Conservation (phyloP, 2,329 filamentous ascomycete genomes). For the Phyllosticta citribraziliensis region DNA sequence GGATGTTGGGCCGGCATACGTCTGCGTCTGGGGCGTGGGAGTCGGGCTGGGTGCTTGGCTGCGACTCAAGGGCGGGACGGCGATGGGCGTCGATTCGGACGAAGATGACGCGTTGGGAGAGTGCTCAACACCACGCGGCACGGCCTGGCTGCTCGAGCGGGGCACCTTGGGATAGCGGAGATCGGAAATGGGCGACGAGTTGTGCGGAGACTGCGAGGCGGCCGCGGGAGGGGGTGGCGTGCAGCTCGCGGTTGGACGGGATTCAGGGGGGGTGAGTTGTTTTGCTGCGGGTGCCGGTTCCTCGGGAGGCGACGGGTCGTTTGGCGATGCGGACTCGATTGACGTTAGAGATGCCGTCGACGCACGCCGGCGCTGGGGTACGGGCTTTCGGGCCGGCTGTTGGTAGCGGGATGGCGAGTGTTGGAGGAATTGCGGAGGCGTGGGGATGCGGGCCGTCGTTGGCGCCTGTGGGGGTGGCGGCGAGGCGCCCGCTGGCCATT, state of each 20-base stretch:
- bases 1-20: slow-evolving; percentile 13
- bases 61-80: slow-evolving; percentile 6
- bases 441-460: neutral
- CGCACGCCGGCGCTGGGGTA: neutral
- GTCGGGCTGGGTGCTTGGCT: neutral
- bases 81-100: slow-evolving; percentile 11
- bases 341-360: slow-evolving; percentile 30
- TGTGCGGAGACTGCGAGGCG: neutral
- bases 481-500: neutral
- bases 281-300: slow-evolving; percentile 24
- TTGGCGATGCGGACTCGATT: slow-evolving; percentile 36
- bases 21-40: neutral
- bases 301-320: slow-evolving; percentile 37
- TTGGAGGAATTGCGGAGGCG: neutral
- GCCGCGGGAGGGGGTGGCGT: neutral
- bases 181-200: slow-evolving; percentile 22
- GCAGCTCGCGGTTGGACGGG: slow-evolving; percentile 36
- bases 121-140: slow-evolving; percentile 22
- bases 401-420: neutral
- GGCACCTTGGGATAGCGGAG: slow-evolving; percentile 41
- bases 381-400: neutral
- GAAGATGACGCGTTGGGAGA: slow-evolving; percentile 11
- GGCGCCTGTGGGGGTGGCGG: neutral
- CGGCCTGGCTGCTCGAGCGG: slow-evolving; percentile 35
- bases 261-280: slow-evolving; percentile 19